Evolutionary conservation across 1,284 basidiomycete genomes (phyloP).

Genomic region (Agaricales sp.): DNA sequence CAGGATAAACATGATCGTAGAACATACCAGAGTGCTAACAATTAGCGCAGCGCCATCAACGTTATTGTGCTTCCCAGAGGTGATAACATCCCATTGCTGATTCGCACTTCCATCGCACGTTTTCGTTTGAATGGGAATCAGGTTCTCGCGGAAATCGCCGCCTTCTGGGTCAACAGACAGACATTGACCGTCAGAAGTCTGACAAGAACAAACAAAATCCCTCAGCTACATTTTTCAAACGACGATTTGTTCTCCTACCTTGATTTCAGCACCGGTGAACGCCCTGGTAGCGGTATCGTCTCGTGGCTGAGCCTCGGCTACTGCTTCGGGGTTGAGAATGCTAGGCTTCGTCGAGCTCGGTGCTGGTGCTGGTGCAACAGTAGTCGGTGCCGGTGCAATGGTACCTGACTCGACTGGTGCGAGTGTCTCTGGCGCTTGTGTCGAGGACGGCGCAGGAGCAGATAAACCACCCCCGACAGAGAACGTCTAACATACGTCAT

Average conservation of each 20-base stretch:
- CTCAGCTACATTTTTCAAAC: background rate
- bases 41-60: conserved; percentile 9
- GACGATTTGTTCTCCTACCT: conserved; percentile 3
- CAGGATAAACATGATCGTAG: background rate
- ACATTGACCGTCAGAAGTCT: conserved; percentile 13
- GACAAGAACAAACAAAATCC: background rate
- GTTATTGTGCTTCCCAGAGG: conserved; percentile 11
- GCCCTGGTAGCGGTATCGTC: conserved; percentile 13
- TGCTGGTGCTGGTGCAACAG: background rate
- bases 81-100: conserved; percentile 15
- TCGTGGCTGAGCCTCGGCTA: conserved; percentile 10
- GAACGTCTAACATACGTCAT: background rate
- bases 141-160: conserved; percentile 17
- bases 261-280: conserved; percentile 10
- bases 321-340: conserved; percentile 1
- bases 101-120: conserved; percentile 13
- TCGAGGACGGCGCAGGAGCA: background rate
- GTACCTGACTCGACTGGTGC: background rate
- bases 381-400: background rate
- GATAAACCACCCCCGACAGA: background rate
- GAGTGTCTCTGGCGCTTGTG: background rate
- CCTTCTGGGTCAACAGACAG: conserved; percentile 12
- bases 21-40: conserved; percentile 11
- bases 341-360: background rate
- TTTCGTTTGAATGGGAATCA: conserved; percentile 12